phyloP scores from a whole-genome alignment of 805 yeast species.

The Yamadazyma takamatsuzukensis region DNA sequence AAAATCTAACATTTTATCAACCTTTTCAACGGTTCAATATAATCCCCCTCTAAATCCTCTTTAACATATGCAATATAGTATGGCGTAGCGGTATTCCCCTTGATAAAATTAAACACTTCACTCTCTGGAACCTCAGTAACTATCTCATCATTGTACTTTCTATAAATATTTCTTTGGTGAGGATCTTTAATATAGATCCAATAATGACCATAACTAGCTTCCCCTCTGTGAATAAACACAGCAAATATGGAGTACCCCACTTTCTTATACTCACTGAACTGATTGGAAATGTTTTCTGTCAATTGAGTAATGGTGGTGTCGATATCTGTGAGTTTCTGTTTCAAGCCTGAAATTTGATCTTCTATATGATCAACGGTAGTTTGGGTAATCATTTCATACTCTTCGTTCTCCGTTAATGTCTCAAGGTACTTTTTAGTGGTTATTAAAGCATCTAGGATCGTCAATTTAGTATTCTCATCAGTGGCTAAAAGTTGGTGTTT shows the following conservation, averaged over 20 bases:
- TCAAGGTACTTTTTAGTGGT: conserved; percentile 57
- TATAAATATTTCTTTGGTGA: conserved; percentile 56
- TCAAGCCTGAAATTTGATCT: conserved; percentile 44
- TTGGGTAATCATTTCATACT: conserved; percentile 35
- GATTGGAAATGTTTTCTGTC: conserved; percentile 48
- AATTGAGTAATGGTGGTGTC: conserved; percentile 42
- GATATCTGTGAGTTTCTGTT: conserved; percentile 40
- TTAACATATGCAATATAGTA: conserved; percentile 83
- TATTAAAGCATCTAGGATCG: conserved; percentile 41
- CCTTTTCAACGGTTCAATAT: conserved; percentile 66
- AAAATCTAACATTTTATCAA: not conserved
- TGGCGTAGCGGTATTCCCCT: conserved; percentile 86
- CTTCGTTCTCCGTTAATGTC: conserved; percentile 29
- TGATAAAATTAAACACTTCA: conserved; percentile 64
- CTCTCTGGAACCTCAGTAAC: conserved; percentile 72
- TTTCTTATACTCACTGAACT: conserved; percentile 57
- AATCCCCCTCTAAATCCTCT: conserved; percentile 49
- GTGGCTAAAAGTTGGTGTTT: conserved; percentile 39
- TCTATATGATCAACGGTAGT: conserved; percentile 48
- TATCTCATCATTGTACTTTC: conserved; percentile 93
- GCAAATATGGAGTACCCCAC: conserved; percentile 85
- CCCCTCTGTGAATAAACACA: conserved; percentile 91
- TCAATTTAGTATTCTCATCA: conserved; percentile 34
- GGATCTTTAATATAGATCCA: conserved; percentile 92
- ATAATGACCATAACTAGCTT: conserved; percentile 94